Base-by-base conservation (phyloP, 2,329 filamentous ascomycete genomes). In the Scorias spongiosa region DNA sequence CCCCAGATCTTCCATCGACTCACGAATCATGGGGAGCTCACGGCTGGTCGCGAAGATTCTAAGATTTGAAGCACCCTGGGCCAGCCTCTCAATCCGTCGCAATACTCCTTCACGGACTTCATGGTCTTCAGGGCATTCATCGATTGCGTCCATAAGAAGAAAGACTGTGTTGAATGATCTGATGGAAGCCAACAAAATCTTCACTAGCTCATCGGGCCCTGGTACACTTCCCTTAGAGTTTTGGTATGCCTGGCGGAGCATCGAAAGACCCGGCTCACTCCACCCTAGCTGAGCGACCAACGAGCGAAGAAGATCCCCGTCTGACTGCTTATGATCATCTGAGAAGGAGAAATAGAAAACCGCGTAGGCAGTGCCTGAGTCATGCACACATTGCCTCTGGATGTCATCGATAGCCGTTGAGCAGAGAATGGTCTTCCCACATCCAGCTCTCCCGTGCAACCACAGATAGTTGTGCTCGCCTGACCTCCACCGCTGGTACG, bases 101-200 rank as follows among this genome's bases (percentile, higher is more conserved):
- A 51, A 40, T 17, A 52, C 43, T 17, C 41, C 41, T 38, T 54
- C 42, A 20, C 51, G 49, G 12, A 48, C 41, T 9, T 44, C 41
- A 32, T 47, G 29, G 9, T 29, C n/a, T 37, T 55, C 47, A 12
- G 45, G 49, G 46, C 55, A 60, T 43, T 63, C 60, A 39, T 64
- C 59, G 14, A 63, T 45, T 17, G 57, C 61, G 49, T 63, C 60
- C 9, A 64, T 36, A 1, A 56, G 48, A 18, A 63, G 46, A 44
- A 55, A 62, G 1, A 56, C 51, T 42, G 30, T 58, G 52, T 36
- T 44, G 40, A 45, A 48, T 32, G 48, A 40, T 15, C 37, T 20
- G 12, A 49, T 26, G n/a, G 42, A 50, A 12, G 42, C 17, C 9
- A 40, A 29, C 37, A 55, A 40, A n/a, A 52, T 51, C 36, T 46